Conservation (phyloP, 331 rosid genomes). For the Erythrophleum ivorense region DNA sequence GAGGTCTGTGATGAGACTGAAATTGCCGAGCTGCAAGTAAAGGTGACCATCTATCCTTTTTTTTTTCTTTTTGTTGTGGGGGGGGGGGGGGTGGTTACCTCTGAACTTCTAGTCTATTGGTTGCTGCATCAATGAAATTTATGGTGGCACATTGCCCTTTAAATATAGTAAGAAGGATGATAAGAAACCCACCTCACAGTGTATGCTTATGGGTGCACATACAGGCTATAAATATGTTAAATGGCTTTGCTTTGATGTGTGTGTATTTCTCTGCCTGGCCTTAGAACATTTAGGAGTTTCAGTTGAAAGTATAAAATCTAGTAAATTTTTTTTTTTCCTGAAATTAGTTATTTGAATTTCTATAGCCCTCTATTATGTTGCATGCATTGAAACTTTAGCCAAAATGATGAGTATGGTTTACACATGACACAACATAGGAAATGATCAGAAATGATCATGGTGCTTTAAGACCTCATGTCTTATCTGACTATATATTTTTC, state of each 20-base stretch:
- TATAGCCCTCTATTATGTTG: neutral
- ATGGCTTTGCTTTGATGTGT: slow-evolving; percentile 12
- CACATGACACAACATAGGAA: neutral
- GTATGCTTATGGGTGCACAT: neutral
- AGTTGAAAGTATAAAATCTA: neutral
- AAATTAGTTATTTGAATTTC: neutral
- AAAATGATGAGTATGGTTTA: neutral
- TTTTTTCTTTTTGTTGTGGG: neutral
- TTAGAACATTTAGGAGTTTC: slow-evolving; percentile 1
- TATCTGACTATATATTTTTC: neutral
- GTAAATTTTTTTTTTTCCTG: neutral
- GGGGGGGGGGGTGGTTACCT: too few species aligned
- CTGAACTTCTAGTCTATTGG: slow-evolving; percentile 13
- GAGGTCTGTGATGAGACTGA: slow-evolving; percentile 99
- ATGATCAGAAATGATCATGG: neutral
- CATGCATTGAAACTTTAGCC: neutral
- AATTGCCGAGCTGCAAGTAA: slow-evolving; percentile 91
- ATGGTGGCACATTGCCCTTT: neutral
- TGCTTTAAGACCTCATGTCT: neutral
- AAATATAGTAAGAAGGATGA: slow-evolving; percentile 7
- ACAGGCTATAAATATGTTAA: slow-evolving; percentile 3
- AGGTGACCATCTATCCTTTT: slow-evolving; percentile 23
- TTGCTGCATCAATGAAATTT: neutral
- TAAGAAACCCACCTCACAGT: neutral
- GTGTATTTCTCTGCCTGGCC: neutral